Evolutionary conservation across 257 asterid species (phyloP).

Genomic region (Solanum bulbocastanum): DNA sequence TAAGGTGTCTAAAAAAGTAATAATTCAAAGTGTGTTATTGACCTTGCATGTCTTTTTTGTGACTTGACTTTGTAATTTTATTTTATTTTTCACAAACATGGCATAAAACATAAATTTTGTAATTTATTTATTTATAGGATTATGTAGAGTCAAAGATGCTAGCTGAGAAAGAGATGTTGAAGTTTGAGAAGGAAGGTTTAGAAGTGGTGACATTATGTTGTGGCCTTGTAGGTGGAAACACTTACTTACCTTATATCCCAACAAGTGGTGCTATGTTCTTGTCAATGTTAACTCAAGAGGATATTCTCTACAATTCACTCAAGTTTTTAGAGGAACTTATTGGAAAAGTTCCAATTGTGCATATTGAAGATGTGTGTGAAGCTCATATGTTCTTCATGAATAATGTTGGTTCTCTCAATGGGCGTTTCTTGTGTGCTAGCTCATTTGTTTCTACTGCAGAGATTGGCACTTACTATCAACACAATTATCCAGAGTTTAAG

Average conservation of each 20-base stretch:
- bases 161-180: conserved; percentile 42
- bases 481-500: conserved; percentile 4
- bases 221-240: conserved; percentile 59
- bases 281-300: conserved; percentile 18
- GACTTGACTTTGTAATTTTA: too few relatives aligned
- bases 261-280: conserved; percentile 10
- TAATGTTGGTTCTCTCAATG: conserved; percentile 9
- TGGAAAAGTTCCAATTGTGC: conserved; percentile 43
- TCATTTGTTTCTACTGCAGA: conserved; percentile 29
- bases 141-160: conserved; percentile 44
- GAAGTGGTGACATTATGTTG: conserved; percentile 43
- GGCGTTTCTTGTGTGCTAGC: conserved; percentile 44
- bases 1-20: too few relatives aligned
- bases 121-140: conserved; percentile 2
- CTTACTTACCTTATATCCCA: conserved; percentile 6
- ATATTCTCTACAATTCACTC: neutral
- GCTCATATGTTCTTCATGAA: conserved; percentile 49
- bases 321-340: conserved; percentile 44
- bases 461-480: conserved; percentile 27
- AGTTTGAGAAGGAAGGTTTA: conserved; percentile 23
- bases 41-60: too few relatives aligned
- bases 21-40: too few relatives aligned
- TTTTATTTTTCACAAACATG: neutral
- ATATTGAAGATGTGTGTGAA: conserved; percentile 32
- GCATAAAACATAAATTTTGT: neutral